Evolutionary conservation across 148 eudicot species (phyloP).

Genomic region (Cornus suecica): DNA sequence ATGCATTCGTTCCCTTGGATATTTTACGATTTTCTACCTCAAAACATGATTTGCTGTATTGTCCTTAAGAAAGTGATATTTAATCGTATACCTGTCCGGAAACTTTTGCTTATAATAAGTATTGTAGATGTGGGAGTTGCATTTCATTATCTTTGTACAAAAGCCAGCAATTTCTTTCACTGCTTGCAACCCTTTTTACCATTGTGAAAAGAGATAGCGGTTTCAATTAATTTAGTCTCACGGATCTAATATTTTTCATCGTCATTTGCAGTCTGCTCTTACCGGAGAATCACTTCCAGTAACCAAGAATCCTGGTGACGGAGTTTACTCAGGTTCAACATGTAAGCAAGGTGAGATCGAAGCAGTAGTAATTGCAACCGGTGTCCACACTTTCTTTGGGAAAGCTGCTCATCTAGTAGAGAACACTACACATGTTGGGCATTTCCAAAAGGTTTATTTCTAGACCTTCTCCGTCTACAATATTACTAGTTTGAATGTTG

Average conservation of each 20-base stretch:
- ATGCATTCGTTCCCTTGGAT: background rate
- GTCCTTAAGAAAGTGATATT: background rate
- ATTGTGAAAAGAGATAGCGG: background rate
- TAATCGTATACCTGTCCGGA: background rate
- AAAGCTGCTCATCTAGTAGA: conserved; percentile 91
- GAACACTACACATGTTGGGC: conserved; percentile 69
- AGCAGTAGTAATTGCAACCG: conserved; percentile 74
- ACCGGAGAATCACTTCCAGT: conserved; percentile 90
- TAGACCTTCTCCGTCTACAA: background rate
- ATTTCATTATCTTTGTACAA: background rate
- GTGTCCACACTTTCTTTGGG: conserved; percentile 80
- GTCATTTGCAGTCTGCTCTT: conserved; percentile 56
- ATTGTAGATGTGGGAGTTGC: background rate
- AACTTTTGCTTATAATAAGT: background rate
- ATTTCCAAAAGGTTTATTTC: conserved; percentile 63
- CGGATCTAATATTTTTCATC: background rate
- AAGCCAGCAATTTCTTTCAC: background rate
- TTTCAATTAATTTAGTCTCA: background rate
- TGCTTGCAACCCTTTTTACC: background rate
- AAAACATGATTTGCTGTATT: background rate
- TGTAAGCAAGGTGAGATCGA: conserved; percentile 90
- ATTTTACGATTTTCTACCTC: background rate
- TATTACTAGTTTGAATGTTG: background rate
- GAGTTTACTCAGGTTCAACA: conserved; percentile 77
- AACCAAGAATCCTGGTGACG: conserved; percentile 56